Base-by-base conservation (phyloP, 805 yeast genomes). In the Candida ascalaphidarum region DNA sequence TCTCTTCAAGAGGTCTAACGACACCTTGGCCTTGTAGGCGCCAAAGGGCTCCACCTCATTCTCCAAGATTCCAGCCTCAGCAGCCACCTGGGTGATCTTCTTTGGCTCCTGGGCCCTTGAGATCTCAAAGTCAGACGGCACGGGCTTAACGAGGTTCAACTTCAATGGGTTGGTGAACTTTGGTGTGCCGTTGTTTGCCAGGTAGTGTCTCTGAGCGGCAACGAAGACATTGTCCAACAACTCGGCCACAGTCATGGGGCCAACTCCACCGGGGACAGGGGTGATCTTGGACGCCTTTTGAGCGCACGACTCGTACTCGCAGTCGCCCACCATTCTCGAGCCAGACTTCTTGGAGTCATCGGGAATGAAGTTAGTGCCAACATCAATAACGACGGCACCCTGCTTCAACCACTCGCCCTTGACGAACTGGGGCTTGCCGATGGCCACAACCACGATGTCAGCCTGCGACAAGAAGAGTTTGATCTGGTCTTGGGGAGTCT, bases 211-310 rank as follows among this genome's bases (percentile, higher is more conserved):
- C 50, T 76, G 68, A 22, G 92, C 88, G 28, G 88, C 80, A 31
- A 64, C 56, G 21, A 76, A 60, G 17, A 81, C 86, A 50, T 82
- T 82, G 39, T 74, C 75, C 52, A 80, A 71, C 32, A 82, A 61
- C 74, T 78, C 77, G 16, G 92, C 92, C 25, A 82, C 89, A 10
- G 94, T 82, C 94, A 82, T 82, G 48, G 94, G 94, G 29, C 94
- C 94, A 39, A 82, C 94, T 40, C 94, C 94, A 51, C 94, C 94
- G 29, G 94, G 94, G 33, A 82, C 94, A 7, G 94, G 94, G n/a
- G 94, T 82, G 38, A 81, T 64, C 43, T 68, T 65, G 6, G 77
- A 64, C 4, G 86, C 77, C 38, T 64, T 70, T 29, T 60, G 56
- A 22, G 58, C 51, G 31, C 78, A 74, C 21, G 68, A 56, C 26